phyloP scores from a whole-genome alignment of 2,329 filamentous ascomycete genomes.

The Pseudogymnoascus sp. region DNA sequence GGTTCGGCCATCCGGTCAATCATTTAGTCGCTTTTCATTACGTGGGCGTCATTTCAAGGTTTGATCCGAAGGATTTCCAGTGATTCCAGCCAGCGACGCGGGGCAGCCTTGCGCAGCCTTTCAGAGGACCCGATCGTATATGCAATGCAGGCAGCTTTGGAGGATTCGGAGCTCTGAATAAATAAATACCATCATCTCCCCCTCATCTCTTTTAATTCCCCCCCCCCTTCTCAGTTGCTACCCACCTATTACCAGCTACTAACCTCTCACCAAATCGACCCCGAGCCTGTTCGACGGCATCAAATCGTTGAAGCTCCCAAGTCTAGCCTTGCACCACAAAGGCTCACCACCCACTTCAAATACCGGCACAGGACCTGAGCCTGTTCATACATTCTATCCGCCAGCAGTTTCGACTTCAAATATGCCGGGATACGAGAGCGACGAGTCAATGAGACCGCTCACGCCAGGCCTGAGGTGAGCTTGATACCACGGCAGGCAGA shows the following conservation, averaged over 20 bases:
- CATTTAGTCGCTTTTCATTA: background rate
- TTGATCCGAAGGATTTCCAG: background rate
- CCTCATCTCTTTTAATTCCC: background rate
- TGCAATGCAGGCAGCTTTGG: background rate
- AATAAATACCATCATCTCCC: background rate
- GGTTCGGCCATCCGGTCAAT: background rate
- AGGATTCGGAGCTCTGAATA: background rate
- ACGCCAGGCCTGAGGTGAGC: background rate
- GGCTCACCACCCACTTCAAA: background rate
- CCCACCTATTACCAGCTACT: background rate
- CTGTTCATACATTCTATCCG: background rate
- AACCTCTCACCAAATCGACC: background rate
- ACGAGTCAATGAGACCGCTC: background rate
- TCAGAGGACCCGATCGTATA: background rate
- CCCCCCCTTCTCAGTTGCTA: background rate
- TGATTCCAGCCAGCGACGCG: background rate
- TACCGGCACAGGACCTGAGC: background rate
- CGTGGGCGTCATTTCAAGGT: conserved; percentile 5
- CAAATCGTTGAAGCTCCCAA: background rate
- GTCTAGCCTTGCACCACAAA: background rate
- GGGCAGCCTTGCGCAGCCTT: background rate
- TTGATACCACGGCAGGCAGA: background rate
- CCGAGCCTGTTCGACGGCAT: background rate
- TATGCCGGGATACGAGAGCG: background rate
- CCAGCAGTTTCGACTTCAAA: background rate